Conservation (phyloP, 768 basidiomycete species). For the Suillus ampliporus region DNA sequence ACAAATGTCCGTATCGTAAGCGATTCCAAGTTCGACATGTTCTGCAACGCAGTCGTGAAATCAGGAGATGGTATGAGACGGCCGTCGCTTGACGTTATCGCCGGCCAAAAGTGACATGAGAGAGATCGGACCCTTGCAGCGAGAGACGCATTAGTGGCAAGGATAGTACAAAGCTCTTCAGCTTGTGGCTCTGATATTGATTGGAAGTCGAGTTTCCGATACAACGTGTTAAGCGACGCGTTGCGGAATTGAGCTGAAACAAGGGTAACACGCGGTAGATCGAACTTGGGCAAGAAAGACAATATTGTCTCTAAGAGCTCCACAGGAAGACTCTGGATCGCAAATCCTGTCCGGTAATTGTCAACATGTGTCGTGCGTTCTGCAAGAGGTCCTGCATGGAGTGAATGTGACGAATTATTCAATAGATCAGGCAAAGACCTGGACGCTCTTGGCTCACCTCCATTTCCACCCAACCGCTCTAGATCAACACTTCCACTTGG, state of each 20-base stretch:
- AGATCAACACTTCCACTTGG: constrained; percentile 17
- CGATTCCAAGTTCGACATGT: constrained; percentile 35
- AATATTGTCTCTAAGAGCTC: constrained; percentile 27
- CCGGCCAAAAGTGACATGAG: constrained; percentile 29
- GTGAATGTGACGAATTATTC: constrained; percentile 10
- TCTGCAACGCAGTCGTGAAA: constrained; percentile 31
- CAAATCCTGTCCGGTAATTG: neutral
- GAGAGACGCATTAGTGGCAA: constrained; percentile 27
- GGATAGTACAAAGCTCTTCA: constrained; percentile 23
- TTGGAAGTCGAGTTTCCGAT: constrained; percentile 28
- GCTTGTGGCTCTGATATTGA: constrained; percentile 17
- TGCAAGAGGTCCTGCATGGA: neutral
- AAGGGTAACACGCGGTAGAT: constrained; percentile 28
- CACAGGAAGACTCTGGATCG: constrained; percentile 22
- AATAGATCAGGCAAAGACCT: constrained; percentile 28
- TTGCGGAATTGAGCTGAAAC: constrained; percentile 29
- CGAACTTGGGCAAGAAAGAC: constrained; percentile 22
- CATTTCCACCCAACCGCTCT: neutral
- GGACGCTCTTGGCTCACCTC: constrained; percentile 9
- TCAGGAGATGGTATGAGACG: constrained; percentile 19
- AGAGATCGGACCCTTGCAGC: constrained; percentile 31
- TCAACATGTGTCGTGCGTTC: neutral
- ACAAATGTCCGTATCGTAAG: constrained; percentile 33
- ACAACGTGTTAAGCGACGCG: constrained; percentile 27
- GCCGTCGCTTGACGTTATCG: constrained; percentile 17